These are phyloP conservation scores for Ceratobasidium sp. DNA, from an alignment of 1,284 basidiomycete genomes.

Conservation along the genomic window DNA sequence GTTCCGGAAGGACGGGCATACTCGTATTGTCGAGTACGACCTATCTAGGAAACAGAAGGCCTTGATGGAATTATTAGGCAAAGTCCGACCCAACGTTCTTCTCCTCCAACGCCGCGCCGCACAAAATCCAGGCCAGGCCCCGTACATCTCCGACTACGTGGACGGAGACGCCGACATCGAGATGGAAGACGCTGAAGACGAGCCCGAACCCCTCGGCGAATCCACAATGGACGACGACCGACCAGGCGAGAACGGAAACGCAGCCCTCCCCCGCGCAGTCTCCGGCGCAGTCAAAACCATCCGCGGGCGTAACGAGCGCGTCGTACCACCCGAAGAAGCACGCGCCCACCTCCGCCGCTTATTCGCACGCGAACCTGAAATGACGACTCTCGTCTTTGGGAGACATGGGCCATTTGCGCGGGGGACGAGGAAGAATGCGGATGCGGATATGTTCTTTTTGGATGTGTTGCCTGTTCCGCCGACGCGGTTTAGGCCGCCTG, in stretches of 20 bases:
- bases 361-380: conserved; percentile 83
- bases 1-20: conserved; percentile 92
- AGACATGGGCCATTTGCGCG: conserved; percentile 87
- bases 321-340: conserved; percentile 91
- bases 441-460: conserved; percentile 97
- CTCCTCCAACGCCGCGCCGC: conserved; percentile 48
- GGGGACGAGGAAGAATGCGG: conserved; percentile 63
- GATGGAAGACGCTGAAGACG: conserved; percentile 44
- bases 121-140: conserved; percentile 27
- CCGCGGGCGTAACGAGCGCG: conserved; percentile 85
- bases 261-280: conserved; percentile 68
- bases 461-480: conserved; percentile 92
- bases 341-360: conserved; percentile 91
- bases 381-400: conserved; percentile 91
- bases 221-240: conserved; percentile 60
- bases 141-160: conserved; percentile 44
- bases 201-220: conserved; percentile 50
- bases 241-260: conserved; percentile 60
- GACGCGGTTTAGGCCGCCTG: conserved; percentile 94
- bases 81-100: conserved; percentile 78
- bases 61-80: conserved; percentile 64
- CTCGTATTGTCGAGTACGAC: conserved; percentile 95
- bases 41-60: conserved; percentile 82
- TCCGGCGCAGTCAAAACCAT: conserved; percentile 79
- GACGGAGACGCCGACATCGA: conserved; percentile 45